Percentiles rank a stretch among this genome's conserved stretches.
Evolutionary conservation across 768 basidiomycete genomes (phyloP).

Genomic region (Auriscalpium microsporum): DNA sequence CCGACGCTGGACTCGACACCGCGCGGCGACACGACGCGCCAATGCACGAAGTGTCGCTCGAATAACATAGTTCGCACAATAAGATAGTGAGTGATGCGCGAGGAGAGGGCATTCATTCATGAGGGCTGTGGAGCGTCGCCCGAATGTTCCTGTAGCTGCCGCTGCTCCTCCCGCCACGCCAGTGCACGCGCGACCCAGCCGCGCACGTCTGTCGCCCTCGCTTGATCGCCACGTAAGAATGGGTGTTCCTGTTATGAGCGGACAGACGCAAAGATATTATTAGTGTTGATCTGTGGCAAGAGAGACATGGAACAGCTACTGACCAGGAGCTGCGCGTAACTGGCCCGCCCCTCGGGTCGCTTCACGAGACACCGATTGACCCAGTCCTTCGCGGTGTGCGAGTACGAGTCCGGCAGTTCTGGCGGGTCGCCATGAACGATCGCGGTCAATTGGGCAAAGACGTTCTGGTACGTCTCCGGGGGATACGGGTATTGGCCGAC

Average conservation of each 20-base stretch:
- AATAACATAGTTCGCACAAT: too few relatives aligned
- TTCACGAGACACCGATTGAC: conserved; percentile 76
- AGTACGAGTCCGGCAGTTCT: conserved; percentile 65
- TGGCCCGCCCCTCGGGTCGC: conserved; percentile 69
- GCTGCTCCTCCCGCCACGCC: conserved; percentile 20
- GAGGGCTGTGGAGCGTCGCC: too few relatives aligned
- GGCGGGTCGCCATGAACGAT: conserved; percentile 95
- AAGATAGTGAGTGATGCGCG: too few relatives aligned
- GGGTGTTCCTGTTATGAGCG: conserved; percentile 51
- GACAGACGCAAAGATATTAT: background rate
- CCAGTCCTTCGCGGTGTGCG: conserved; percentile 70
- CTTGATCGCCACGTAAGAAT: conserved; percentile 57
- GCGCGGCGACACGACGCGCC: too few relatives aligned
- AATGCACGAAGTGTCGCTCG: too few relatives aligned
- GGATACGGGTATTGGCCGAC: conserved; percentile 92
- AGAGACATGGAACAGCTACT: conserved; percentile 20
- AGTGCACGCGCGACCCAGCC: conserved; percentile 64
- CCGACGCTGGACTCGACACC: too few relatives aligned
- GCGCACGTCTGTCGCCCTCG: conserved; percentile 71
- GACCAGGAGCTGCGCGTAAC: conserved; percentile 74
- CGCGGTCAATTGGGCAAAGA: conserved; percentile 93
- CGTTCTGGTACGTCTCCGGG: conserved; percentile 93
- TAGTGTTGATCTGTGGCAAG: background rate
- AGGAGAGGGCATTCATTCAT: too few relatives aligned
- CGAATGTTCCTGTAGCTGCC: background rate